Evolutionary conservation across 1,284 basidiomycete species (phyloP).

Genomic region (Fistulinella cinereoalba): DNA sequence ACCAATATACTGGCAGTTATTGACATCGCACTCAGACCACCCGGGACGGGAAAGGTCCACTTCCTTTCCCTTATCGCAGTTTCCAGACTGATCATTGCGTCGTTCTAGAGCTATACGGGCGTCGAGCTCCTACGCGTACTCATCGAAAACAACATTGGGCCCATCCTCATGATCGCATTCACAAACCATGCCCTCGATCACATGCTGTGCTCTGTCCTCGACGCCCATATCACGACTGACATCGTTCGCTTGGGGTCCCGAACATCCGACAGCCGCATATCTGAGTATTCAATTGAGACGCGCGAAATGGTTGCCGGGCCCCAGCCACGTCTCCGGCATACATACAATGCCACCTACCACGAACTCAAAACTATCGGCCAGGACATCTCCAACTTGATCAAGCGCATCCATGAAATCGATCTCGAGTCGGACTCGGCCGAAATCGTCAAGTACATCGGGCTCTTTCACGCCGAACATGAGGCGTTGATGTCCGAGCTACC

Average conservation of each 20-base stretch:
- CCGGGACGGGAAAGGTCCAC: constrained; percentile 70
- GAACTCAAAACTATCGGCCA: constrained; percentile 46
- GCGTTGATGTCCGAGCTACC: constrained; percentile 40
- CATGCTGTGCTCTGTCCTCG: constrained; percentile 58
- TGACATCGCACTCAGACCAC: constrained; percentile 46
- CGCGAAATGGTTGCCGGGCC: constrained; percentile 44
- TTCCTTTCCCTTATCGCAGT: background rate
- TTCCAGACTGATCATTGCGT: no score
- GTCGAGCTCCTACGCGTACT: constrained; percentile 64
- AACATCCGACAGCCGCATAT: constrained; percentile 56
- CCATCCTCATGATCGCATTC: constrained; percentile 67
- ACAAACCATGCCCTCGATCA: constrained; percentile 79
- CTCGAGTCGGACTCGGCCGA: constrained; percentile 38
- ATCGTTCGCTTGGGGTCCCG: constrained; percentile 65
- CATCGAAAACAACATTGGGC: constrained; percentile 47
- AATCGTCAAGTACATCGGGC: constrained; percentile 40
- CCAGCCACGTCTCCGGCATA: constrained; percentile 40
- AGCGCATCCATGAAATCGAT: constrained; percentile 36
- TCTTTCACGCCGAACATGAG: constrained; percentile 43
- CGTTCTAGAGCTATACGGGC: constrained; percentile 70
- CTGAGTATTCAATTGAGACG: constrained; percentile 54
- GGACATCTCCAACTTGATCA: constrained; percentile 46
- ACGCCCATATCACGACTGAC: constrained; percentile 56
- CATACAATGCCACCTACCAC: constrained; percentile 33
- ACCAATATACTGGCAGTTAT: background rate